Evolutionary conservation across 495 filamentous ascomycete genomes (phyloP).

Genomic region (Aspergillus ellipticus): DNA sequence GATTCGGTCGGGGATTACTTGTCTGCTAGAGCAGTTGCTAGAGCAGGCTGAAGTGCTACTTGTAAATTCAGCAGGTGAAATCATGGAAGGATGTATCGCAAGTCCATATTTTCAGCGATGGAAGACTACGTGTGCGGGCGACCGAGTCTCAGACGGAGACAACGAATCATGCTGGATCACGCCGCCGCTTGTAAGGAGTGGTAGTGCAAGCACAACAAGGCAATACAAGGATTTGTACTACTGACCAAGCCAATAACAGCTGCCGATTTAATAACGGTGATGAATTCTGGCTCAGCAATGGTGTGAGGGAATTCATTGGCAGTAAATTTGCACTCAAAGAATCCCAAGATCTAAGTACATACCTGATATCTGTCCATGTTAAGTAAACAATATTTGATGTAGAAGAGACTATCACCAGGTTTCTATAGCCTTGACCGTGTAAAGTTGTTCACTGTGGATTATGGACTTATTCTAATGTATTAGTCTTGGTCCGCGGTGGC

Average conservation of each 20-base stretch:
- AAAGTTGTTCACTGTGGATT: no score
- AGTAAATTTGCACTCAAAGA: slow-evolving; percentile 37
- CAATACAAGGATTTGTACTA: slow-evolving; percentile 67
- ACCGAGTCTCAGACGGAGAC: background rate
- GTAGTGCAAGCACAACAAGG: slow-evolving; percentile 77
- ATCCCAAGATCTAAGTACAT: no score
- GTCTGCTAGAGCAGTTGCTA: no score
- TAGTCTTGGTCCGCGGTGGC: no score
- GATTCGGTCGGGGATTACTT: slow-evolving; percentile 49
- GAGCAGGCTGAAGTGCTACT: slow-evolving; percentile 70
- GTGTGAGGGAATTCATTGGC: slow-evolving; percentile 69
- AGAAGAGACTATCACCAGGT: no score
- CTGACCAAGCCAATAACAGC: slow-evolving; percentile 59
- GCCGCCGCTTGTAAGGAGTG: slow-evolving; percentile 55
- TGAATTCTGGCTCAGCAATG: slow-evolving; percentile 80
- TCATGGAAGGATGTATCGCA: slow-evolving; percentile 85
- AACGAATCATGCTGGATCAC: slow-evolving; percentile 32
- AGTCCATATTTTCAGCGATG: slow-evolving; percentile 73
- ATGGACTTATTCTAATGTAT: no score
- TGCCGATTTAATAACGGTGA: slow-evolving; percentile 67
- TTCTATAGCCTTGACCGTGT: no score
- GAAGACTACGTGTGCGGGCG: no score
- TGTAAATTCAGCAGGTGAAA: slow-evolving; percentile 58
- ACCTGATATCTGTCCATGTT: no score
- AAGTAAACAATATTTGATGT: no score